Percentiles rank a stretch among this genome's conserved stretches.
Conservation (phyloP, 1,284 basidiomycete genomes). For the Inonotus obliquus region DNA sequence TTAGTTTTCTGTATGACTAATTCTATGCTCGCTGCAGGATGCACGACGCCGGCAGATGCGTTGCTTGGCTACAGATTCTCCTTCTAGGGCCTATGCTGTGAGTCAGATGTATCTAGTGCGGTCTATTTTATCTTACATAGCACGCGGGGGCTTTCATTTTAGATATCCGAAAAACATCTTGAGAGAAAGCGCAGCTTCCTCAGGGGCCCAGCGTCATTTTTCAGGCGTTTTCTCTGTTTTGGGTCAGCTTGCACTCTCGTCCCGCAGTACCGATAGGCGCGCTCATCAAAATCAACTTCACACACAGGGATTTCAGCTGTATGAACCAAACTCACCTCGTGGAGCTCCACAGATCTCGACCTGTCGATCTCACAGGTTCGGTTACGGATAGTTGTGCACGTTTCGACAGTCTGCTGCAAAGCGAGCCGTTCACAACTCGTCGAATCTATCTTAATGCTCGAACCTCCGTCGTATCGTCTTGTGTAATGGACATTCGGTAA, state of each 20-base stretch:
- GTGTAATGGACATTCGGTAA: not conserved
- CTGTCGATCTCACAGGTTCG: not conserved
- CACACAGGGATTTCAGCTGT: not conserved
- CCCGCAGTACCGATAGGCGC: not conserved
- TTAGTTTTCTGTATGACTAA: not conserved
- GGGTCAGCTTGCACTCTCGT: not conserved
- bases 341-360: not conserved
- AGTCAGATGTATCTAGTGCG: not conserved
- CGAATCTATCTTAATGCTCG: not conserved
- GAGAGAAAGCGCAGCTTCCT: not conserved
- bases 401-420: not conserved
- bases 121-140: not conserved
- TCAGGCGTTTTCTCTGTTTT: constrained; percentile 3
- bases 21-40: not conserved
- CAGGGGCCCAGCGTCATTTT: not conserved
- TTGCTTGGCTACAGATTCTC: not conserved
- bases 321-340: not conserved
- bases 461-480: not conserved
- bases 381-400: not conserved
- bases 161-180: not conserved
- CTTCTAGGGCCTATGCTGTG: not conserved
- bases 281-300: not conserved
- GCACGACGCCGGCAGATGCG: not conserved
- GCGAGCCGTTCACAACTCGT: not conserved
- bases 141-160: not conserved